Evolutionary conservation across 305 asterid genomes (phyloP), one percentile per base, ranked within the genome.

Genomic region (Fraxinus floribunda): DNA sequence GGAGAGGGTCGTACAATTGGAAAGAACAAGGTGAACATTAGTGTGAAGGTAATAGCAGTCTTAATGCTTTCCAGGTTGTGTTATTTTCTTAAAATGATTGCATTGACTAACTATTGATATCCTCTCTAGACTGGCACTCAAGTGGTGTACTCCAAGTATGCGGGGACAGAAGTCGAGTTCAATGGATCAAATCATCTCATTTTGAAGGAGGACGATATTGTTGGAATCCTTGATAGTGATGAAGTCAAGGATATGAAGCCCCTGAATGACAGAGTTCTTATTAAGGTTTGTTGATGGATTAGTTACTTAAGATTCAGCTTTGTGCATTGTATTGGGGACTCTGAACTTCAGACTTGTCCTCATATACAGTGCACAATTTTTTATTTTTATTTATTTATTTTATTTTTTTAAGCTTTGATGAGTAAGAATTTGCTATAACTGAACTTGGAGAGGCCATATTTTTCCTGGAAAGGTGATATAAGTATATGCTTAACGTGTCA

Each of bases 121-220:
- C 4, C 62, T 79, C 35, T 82, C 30, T 85, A 96, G 99, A 87
- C 92, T 62, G 99, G 99, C 81, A 75, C 91, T 79, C 92, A 93
- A 83, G 91, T 94, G 77, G 93, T 96, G 71, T 93, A 94, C 90
- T 96, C 99, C 0, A 96, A 93, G 88, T 96, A 94, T 38, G 98
- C 98, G 0, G 99, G 99, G 36, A 96, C 98, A 0, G 99, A 96
- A 88, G 97, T 96, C 16, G 97, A 96, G 80, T 96, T 96, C 81
- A 82, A 94, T 30, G 97, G 97, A 32, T 30, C 90, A 13, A 92
- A 87, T 75, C 99, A 96, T 87, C 91, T 96, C 76, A 92, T 94
- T 77, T 73, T 96, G 87, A 96, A 91, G 89, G 99, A 94, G 88
- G 99, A 96, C 85, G 99, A 96, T 75, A 88, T 96, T 82, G 93